Conservation (phyloP, 2,329 filamentous ascomycete genomes). For the Arthrocladium fulminans region DNA sequence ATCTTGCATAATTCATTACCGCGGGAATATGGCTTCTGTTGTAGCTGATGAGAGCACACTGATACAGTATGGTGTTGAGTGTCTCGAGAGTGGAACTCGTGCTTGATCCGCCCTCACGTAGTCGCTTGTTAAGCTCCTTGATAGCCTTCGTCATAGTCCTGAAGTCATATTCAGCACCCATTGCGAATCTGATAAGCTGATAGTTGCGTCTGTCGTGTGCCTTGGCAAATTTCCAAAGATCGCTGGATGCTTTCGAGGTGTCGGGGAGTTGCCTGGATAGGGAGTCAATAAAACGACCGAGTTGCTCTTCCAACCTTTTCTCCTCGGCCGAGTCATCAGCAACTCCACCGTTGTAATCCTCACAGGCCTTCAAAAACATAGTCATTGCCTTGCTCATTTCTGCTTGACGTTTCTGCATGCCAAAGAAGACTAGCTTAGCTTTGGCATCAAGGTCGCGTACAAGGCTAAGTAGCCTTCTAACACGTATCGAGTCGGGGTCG, state of each 20-base stretch:
- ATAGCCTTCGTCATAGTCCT: slow-evolving; percentile 82
- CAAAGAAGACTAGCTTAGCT: slow-evolving; percentile 80
- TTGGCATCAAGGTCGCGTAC: slow-evolving; percentile 67
- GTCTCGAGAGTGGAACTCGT: slow-evolving; percentile 57
- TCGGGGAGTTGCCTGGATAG: slow-evolving; percentile 71
- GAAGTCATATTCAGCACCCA: slow-evolving; percentile 80
- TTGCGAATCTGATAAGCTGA: slow-evolving; percentile 77
- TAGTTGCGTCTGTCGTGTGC: slow-evolving; percentile 83
- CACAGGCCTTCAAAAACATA: slow-evolving; percentile 73
- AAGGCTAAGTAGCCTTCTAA: slow-evolving; percentile 74
- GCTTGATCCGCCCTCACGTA: slow-evolving; percentile 55
- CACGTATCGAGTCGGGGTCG: slow-evolving; percentile 57
- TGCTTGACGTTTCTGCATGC: slow-evolving; percentile 69
- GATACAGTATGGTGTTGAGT: slow-evolving; percentile 71
- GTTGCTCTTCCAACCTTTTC: slow-evolving; percentile 56
- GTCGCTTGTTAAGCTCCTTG: slow-evolving; percentile 76
- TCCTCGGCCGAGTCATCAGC: slow-evolving; percentile 61
- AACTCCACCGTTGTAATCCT: slow-evolving; percentile 81
- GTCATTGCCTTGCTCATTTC: slow-evolving; percentile 64
- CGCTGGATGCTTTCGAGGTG: slow-evolving; percentile 57
- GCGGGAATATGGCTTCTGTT: slow-evolving; percentile 89
- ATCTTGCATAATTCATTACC: slow-evolving; percentile 80
- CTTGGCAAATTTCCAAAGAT: slow-evolving; percentile 85
- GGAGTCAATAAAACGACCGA: slow-evolving; percentile 65
- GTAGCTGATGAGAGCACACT: slow-evolving; percentile 75